phyloP scores from a whole-genome alignment of 192 early-diverging fungal genomes.

The Pecoramyces ruminantium region DNA sequence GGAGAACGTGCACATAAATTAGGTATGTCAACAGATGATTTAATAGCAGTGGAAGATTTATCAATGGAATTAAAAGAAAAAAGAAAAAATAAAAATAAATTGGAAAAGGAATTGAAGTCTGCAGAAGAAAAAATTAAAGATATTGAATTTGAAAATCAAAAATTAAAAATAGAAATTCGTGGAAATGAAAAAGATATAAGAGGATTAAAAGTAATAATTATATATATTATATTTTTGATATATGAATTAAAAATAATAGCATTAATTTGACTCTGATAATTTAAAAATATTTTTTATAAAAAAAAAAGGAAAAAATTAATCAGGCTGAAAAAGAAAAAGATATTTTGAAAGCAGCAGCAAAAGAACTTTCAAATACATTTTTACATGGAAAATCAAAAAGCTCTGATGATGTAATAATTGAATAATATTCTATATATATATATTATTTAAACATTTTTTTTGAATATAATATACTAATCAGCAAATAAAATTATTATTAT shows the following conservation, averaged over 20 bases:
- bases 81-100: not conserved
- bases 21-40: conserved; percentile 21
- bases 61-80: conserved; percentile 12
- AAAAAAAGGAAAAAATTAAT: not conserved
- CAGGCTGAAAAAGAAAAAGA: not conserved
- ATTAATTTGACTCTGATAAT: too few relatives aligned
- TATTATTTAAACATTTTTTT: too few relatives aligned
- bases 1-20: conserved; percentile 11
- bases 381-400: not conserved
- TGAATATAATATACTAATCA: too few relatives aligned
- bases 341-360: not conserved
- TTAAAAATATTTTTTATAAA: not conserved
- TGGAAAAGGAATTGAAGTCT: not conserved
- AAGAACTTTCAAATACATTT: not conserved
- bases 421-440: too few relatives aligned
- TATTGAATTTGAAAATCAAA: not conserved
- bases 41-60: conserved; percentile 27
- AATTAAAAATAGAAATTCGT: not conserved
- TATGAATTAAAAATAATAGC: too few relatives aligned
- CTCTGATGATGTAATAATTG: not conserved
- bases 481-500: too few relatives aligned
- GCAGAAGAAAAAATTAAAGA: not conserved
- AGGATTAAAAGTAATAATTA: not conserved
- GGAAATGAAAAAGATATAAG: not conserved
- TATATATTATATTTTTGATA: too few relatives aligned